Base-by-base conservation (phyloP, 495 filamentous ascomycete species). In the Talaromyces liani region DNA sequence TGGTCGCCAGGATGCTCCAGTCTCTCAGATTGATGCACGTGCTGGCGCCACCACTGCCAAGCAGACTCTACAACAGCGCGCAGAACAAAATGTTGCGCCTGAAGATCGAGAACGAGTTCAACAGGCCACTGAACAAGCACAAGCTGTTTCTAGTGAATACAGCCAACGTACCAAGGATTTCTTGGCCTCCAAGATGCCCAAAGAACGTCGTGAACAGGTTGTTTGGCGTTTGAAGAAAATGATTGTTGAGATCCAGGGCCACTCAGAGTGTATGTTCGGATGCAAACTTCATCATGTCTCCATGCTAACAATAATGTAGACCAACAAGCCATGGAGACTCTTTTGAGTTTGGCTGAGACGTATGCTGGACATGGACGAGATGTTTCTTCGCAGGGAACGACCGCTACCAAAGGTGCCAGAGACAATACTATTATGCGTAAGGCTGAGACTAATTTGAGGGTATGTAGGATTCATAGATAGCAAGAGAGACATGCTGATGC, bases 181-280 rank as follows among this genome's bases (percentile, higher is more conserved):
- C 69, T 72, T 97, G 25, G 79, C 81, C 16, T 80, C 85, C 59
- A 98, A 97, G 80, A 80, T 98, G 73, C 93, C 94, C 0, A 80
- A 93, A 79, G 93, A 98, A 77, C 92, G 95, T 63, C 92, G 93
- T 31, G 92, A 98, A 2, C 93, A 96, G 79, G 87, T 86, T 25
- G 86, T 97, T 68, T 97, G 87, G 83, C 90, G 94, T 56, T 73
- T 98, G 63, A 98, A 97, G 86, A 98, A 97, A 84, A 96, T 98
- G 91, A 77, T 98, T 27, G 82, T 97, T 62, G 94, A 98, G 80
- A 89, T 96, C 62, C 94, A 98, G 73, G 87, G 91, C 45, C 94
- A 97, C 70, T 85, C 87, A 59, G 94, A 98, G 65, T 98, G 86
- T 88, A 72, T 73, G 85, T 73, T 29, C 5, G 12, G n/a, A 55